Base-by-base conservation (phyloP, 2,329 filamentous ascomycete species). In the Plenodomus lindquistii region DNA sequence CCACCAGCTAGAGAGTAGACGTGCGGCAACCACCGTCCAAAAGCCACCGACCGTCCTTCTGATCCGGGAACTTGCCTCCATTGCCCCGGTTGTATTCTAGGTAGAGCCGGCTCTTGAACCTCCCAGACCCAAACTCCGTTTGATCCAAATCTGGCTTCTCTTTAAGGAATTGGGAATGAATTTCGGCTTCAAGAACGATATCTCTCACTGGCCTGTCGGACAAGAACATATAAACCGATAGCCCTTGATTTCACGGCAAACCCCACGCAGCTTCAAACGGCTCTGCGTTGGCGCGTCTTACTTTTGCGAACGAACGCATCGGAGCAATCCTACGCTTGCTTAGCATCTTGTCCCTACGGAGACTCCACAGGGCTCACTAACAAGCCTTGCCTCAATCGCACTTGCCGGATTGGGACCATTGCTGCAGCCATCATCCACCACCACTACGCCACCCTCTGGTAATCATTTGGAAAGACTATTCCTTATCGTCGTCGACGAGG, bases 191-290 rank as follows among this genome's bases (percentile, higher is more conserved):
- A 74, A 74, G 55, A 72, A 71, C 63, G 52, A 71, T 54, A 66
- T 55, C 41, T 71, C 69, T 52, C 70, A 73, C 63, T 76, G 73
- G 73, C 73, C 73, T 54, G 72, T 74, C 37, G 73, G 73, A 74
- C 73, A 75, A 69, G 73, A 75, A 60, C 67, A 72, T 59, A 73
- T 75, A 65, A 75, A 76, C 56, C 70, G 73, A 56, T 64, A 64
- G 51, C 20, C 31, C 42, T 49, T 55, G 18, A 18, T 50, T 36
- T 46, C 44, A 31, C 40, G 36, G 41, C 37, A 37, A 42, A 37
- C 40, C 35, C 22, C 5, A 24, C 18, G 41, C 37, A 42, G 34
- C 52, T 50, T 55, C 52, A 56, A 57, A 60, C 48, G 24, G 49
- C 50, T 39, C 37, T 39, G 42, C 38, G 53, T 41, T 46, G 49